phyloP scores from a whole-genome alignment of 2,329 filamentous ascomycete species.

The Colletotrichum sp. region DNA sequence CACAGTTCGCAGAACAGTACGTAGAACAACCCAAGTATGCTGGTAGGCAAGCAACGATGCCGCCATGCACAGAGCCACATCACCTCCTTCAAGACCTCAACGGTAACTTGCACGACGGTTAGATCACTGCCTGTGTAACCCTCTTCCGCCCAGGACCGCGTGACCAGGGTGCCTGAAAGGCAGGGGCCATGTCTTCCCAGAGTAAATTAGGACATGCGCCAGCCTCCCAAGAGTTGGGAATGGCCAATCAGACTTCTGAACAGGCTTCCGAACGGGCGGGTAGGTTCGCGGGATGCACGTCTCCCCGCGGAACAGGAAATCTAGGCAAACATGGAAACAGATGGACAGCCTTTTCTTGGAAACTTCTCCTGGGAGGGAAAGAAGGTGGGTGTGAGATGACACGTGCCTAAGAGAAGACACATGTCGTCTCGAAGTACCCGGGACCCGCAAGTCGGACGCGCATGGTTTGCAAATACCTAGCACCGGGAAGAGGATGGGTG shows the following conservation, averaged over 20 bases:
- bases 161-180: background rate
- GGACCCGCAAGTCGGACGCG: background rate
- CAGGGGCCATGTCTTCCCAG: background rate
- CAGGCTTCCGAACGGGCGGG: background rate
- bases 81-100: background rate
- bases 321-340: conserved; percentile 4
- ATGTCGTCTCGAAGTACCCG: background rate
- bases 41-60: background rate
- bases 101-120: background rate
- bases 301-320: background rate
- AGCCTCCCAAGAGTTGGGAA: conserved; percentile 11
- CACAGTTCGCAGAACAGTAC: background rate
- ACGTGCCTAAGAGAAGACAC: background rate
- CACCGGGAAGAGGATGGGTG: background rate
- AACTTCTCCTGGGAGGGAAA: background rate
- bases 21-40: background rate
- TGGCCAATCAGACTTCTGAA: background rate
- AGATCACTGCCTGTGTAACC: background rate
- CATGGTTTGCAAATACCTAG: background rate
- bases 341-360: background rate
- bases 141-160: background rate
- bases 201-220: background rate
- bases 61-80: background rate
- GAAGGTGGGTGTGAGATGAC: background rate
- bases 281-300: background rate